Evolutionary conservation across 371 early-diverging fungal species (phyloP).

Genomic region (Mortierella sp.): DNA sequence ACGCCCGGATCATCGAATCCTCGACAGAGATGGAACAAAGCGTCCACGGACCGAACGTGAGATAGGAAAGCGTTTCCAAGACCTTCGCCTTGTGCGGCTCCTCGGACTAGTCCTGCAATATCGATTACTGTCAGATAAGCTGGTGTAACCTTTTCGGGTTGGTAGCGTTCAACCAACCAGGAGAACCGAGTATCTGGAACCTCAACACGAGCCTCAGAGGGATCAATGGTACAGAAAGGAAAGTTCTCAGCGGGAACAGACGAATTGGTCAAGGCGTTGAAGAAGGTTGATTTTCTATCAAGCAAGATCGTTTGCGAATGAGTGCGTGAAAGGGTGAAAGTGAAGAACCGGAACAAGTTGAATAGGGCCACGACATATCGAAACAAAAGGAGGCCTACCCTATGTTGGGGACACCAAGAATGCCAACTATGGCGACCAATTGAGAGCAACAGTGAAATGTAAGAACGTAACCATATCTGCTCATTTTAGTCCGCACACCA

Average conservation of each 20-base stretch:
- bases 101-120: constrained; percentile 99
- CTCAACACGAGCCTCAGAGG: constrained; percentile 91
- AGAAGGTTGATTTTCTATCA: constrained; percentile 92
- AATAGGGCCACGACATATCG: background rate
- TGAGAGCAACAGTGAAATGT: background rate
- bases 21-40: constrained; percentile 98
- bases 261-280: constrained; percentile 70
- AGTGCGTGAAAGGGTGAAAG: too few relatives aligned
- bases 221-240: constrained; percentile 92
- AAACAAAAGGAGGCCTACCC: constrained; percentile 58
- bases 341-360: background rate
- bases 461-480: too few relatives aligned
- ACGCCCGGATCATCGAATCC: constrained; percentile 62
- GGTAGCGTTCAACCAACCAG: constrained; percentile 82
- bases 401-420: constrained; percentile 99
- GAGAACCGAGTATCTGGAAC: constrained; percentile 96
- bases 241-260: constrained; percentile 57
- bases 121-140: constrained; percentile 95
- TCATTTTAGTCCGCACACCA: too few relatives aligned
- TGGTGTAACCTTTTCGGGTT: constrained; percentile 73
- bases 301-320: too few relatives aligned
- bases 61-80: constrained; percentile 99
- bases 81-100: constrained; percentile 92
- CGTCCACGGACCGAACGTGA: constrained; percentile 97
- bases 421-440: constrained; percentile 78